phyloP scores from a whole-genome alignment of 2,329 filamentous ascomycete species.

The Epichloe uncinata region DNA sequence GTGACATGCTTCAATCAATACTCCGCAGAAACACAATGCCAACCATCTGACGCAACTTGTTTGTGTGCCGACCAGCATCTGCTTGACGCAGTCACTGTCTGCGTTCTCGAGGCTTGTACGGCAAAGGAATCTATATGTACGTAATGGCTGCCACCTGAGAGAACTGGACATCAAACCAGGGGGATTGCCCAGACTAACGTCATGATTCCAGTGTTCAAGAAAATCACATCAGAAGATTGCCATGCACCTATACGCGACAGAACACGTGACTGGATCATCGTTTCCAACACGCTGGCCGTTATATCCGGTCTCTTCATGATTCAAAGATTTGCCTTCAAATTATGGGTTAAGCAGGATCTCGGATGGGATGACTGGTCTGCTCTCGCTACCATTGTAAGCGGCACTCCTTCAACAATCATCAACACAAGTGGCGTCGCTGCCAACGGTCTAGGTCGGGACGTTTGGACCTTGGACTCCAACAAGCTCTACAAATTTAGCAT shows the following conservation, averaged over 20 bases:
- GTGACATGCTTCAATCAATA: background rate
- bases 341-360: constrained; percentile 16
- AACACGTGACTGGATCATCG: constrained; percentile 5
- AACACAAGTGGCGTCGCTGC: constrained; percentile 10
- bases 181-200: no score
- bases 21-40: background rate
- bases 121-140: constrained; percentile 1
- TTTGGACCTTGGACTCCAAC: constrained; percentile 13
- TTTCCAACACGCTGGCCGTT: constrained; percentile 10
- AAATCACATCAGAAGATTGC: constrained; percentile 8
- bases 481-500: constrained; percentile 11
- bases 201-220: constrained; percentile 1
- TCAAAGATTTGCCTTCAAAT: constrained; percentile 18
- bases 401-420: constrained; percentile 12
- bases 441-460: constrained; percentile 16
- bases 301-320: constrained; percentile 21
- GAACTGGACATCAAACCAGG: no score
- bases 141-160: background rate
- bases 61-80: constrained; percentile 1
- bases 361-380: constrained; percentile 16
- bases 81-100: background rate
- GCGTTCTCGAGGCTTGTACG: constrained; percentile 1
- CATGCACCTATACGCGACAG: constrained; percentile 6
- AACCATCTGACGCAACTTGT: background rate
- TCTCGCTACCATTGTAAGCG: constrained; percentile 9